Conservation (phyloP, 2,329 filamentous ascomycete species). For the Knoxdaviesia capensis region DNA sequence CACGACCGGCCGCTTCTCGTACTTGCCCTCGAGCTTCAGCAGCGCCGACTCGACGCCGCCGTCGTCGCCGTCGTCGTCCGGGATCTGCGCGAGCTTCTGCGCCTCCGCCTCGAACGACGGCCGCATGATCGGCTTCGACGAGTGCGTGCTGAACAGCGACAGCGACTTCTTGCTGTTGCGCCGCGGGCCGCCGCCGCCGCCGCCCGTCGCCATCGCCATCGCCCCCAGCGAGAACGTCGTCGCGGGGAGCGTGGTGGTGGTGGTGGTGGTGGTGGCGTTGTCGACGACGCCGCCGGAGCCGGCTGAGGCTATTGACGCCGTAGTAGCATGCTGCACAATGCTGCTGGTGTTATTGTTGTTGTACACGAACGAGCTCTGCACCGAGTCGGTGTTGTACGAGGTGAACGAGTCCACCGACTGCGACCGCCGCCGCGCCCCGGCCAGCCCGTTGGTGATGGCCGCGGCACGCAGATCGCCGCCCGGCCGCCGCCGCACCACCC, state of each 20-base stretch:
- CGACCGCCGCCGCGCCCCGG: slow-evolving; percentile 18
- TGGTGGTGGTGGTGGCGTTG: slow-evolving; percentile 20
- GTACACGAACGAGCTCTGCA: slow-evolving; percentile 31
- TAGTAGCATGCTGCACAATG: no score
- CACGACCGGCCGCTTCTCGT: slow-evolving; percentile 26
- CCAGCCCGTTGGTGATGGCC: slow-evolving; percentile 21
- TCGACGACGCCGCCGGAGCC: slow-evolving; percentile 21
- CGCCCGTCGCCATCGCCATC: slow-evolving; percentile 22
- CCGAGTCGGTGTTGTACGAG: slow-evolving; percentile 38
- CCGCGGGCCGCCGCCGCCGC: neutral
- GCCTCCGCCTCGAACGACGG: slow-evolving; percentile 79
- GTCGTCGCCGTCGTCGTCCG: slow-evolving; percentile 60
- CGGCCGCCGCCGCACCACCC: slow-evolving; percentile 49
- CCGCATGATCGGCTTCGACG: slow-evolving; percentile 41
- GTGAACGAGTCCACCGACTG: slow-evolving; percentile 38
- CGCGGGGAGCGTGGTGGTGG: slow-evolving; percentile 18
- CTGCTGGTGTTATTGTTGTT: slow-evolving; percentile 14
- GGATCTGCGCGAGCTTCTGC: slow-evolving; percentile 68
- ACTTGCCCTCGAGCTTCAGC: slow-evolving; percentile 79
- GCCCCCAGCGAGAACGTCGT: slow-evolving; percentile 38
- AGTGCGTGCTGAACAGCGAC: slow-evolving; percentile 40
- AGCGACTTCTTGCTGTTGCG: slow-evolving; percentile 12
- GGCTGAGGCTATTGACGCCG: neutral
- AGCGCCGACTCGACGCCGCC: slow-evolving; percentile 86
- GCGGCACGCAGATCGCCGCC: slow-evolving; percentile 57